These are phyloP conservation scores for Fraxinus paxiana DNA, from an alignment of 305 asterid species.

Conservation along the genomic window DNA sequence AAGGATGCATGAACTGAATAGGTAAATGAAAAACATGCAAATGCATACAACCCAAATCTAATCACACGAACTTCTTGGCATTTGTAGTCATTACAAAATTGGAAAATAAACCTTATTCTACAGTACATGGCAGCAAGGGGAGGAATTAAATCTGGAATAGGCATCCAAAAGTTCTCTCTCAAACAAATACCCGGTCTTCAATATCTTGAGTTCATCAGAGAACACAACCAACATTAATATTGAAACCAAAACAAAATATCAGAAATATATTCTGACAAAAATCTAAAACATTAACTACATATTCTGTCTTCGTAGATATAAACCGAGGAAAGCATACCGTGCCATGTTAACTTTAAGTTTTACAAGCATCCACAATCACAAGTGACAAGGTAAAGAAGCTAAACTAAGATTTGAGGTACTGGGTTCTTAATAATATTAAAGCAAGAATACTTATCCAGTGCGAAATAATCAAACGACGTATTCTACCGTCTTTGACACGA, in stretches of 20 bases:
- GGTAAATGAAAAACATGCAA: background rate
- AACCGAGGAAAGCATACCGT: background rate
- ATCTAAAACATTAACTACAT: background rate
- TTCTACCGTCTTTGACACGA: too few species aligned
- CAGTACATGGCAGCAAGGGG: background rate
- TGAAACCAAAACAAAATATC: constrained; percentile 3
- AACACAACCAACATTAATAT: background rate
- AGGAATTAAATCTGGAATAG: background rate
- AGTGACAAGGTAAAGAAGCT: background rate
- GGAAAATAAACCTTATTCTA: background rate
- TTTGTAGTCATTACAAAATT: background rate
- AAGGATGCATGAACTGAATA: background rate
- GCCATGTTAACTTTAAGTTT: background rate
- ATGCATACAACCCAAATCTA: background rate
- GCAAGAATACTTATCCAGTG: too few species aligned
- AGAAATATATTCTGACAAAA: background rate
- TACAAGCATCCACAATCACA: background rate
- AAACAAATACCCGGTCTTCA: background rate
- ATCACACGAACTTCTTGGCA: background rate
- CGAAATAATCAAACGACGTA: too few species aligned
- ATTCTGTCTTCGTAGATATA: background rate
- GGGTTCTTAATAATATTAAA: too few species aligned
- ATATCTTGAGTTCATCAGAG: background rate
- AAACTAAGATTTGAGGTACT: too few species aligned
- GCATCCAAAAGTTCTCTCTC: background rate